Base-by-base conservation (phyloP, 2,329 filamentous ascomycete genomes). In the Exophiala aquamarina region DNA sequence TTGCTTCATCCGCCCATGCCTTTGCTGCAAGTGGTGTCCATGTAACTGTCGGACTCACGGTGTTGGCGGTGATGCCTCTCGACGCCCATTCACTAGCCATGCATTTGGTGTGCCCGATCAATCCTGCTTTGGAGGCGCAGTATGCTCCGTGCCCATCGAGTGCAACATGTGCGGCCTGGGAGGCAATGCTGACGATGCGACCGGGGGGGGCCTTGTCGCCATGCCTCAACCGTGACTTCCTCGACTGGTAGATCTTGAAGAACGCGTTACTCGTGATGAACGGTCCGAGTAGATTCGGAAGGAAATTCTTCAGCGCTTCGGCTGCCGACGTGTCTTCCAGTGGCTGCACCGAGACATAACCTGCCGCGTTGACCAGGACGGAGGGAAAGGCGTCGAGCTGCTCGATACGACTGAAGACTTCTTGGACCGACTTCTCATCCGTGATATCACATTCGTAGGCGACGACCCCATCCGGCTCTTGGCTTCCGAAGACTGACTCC, bases 361-460 rank as follows among this genome's bases (percentile, higher is more conserved):
- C 69, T 2, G 69, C 69, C 0, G 69, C 70, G 45, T 72, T 72
- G 54, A 72, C 58, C 3, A 71, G 57, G 21, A 72, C 69, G 23
- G 63, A 66, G 0, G 69, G 69, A 32, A 68, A 66, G 1, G 60
- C 58, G 3, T 63, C 39, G 10, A 77, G 47, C n/a, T 44, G n/a
- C 3, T 23, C 36, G 17, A 49, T 47, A 1, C 62, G 54, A 3
- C 62, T 56, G 21, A 74, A 75, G 0, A 67, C 71, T 2, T 65
- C 61, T 14, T 68, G 63, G 2, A 82, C 72, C 0, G 72, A 71
- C 4, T 71, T 65, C 13, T 71, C 60, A 2, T 70, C 70, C 1
- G 74, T 74, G 49, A 78, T 70, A 54, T 78, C 74, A 62, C 73
- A 76, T 60, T 66, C 63, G 29, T 68, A 66, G 3, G 64, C 60